Base-by-base conservation (phyloP, 2,329 filamentous ascomycete genomes). In the Rugonectria rugulosa region DNA sequence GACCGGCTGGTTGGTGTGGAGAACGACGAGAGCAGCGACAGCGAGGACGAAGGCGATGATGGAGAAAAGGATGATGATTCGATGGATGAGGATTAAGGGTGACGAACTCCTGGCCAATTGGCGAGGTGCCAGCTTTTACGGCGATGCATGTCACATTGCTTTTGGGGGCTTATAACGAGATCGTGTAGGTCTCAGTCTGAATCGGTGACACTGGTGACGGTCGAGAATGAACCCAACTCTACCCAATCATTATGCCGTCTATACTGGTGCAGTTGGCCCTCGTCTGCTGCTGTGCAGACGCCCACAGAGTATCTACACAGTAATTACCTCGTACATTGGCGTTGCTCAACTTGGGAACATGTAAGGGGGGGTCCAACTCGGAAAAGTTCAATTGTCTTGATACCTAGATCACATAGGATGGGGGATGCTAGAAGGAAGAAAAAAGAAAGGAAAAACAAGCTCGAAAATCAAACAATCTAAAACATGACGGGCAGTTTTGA, bases 1-100 rank as follows among this genome's bases (percentile, higher is more conserved):
- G 94, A 99, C 75, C 85, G 91, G 53, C 78, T 95, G 42, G 85
- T 98, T 5, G 90, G 88, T 1, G 81, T 96, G 42, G 81, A 84
- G 29, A 83, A 88, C 40, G 82, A 88, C 50, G 86, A 87, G 59
- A 89, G 87, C 62, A 88, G 89, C 44, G 86, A 86, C 55, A 83
- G 83, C 41, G 86, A 88, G 36, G 85, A 83, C 46, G 75, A 75
- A 26, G 81, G 73, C 1, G 80, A 82, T 32, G 82, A 79, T 2
- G 85, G 82, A 76, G 81, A 85, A 53, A 81, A 83, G 59, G 69
- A 65, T 20, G 70, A 70, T 50, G 71, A 70, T 44, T 71, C 81
- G 7, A 86, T 86, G 83, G 82, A 85, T 48, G 82, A 86, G 63
- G 81, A 84, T 67, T 83, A 70, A 57, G 59, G 43, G 43, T 41